Conservation (phyloP, 306 rosid species). For the Ormosia emarginata region DNA sequence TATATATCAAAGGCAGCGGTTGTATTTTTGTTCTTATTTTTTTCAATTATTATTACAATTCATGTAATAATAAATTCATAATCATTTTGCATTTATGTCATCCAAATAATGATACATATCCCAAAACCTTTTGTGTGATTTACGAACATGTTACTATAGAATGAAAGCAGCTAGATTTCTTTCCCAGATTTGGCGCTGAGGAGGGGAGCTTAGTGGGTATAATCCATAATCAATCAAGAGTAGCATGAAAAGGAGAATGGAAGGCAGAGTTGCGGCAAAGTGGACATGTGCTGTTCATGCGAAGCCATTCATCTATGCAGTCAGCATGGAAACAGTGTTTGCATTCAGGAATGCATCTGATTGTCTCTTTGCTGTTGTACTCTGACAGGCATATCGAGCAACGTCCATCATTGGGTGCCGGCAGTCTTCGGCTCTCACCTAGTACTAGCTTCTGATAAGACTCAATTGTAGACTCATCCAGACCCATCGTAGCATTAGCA, state of each 20-base stretch:
- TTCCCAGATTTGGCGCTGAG: neutral
- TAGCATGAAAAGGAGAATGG: conserved; percentile 33
- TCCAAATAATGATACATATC: neutral
- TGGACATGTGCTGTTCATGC: conserved; percentile 56
- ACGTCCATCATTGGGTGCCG: conserved; percentile 48
- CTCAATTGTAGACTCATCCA: conserved; percentile 65
- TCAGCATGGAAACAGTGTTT: conserved; percentile 71
- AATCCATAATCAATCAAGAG: conserved; percentile 6
- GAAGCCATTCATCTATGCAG: conserved; percentile 75
- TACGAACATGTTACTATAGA: neutral
- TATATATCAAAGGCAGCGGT: neutral
- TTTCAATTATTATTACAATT: neutral
- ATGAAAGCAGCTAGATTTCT: neutral
- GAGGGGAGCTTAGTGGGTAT: no score
- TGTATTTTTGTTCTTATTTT: neutral
- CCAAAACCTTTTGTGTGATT: neutral
- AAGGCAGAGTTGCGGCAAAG: conserved; percentile 62
- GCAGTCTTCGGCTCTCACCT: conserved; percentile 64
- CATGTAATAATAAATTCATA: neutral
- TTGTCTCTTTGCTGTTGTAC: conserved; percentile 53
- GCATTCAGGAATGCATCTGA: conserved; percentile 79
- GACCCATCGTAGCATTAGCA: conserved; percentile 26
- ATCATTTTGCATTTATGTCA: neutral
- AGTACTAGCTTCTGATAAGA: conserved; percentile 60
- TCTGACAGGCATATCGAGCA: conserved; percentile 75